These are phyloP conservation scores for Aspergillus sp. DNA, from an alignment of 2,329 filamentous ascomycete species.

Conservation along the genomic window DNA sequence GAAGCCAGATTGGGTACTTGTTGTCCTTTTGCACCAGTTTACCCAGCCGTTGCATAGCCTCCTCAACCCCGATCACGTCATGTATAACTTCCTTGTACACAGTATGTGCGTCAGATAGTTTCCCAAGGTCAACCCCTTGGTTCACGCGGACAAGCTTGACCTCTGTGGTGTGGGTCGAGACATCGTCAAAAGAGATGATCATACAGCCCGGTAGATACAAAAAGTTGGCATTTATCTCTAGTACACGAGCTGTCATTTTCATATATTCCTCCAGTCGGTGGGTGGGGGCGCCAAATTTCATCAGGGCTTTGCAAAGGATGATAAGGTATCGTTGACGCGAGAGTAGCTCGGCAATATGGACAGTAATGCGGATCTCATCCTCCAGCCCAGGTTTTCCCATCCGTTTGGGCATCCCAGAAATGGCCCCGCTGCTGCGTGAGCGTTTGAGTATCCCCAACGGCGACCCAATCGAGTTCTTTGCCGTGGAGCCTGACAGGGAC, in stretches of 20 bases:
- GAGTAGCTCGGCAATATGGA: slow-evolving; percentile 68
- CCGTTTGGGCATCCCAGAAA: slow-evolving; percentile 28
- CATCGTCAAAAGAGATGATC: slow-evolving; percentile 82
- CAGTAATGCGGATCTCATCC: slow-evolving; percentile 60
- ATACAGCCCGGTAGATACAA: slow-evolving; percentile 91
- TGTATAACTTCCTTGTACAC: slow-evolving; percentile 53
- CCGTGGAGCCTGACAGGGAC: slow-evolving; percentile 33
- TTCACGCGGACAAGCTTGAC: slow-evolving; percentile 47
- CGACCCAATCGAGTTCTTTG: slow-evolving; percentile 30
- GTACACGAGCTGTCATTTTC: slow-evolving; percentile 80
- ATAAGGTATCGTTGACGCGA: slow-evolving; percentile 81
- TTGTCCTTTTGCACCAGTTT: slow-evolving; percentile 59
- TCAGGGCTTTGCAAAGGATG: slow-evolving; percentile 81
- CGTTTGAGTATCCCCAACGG: slow-evolving; percentile 34
- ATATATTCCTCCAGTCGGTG: slow-evolving; percentile 91
- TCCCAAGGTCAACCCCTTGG: slow-evolving; percentile 48
- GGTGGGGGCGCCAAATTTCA: slow-evolving; percentile 89
- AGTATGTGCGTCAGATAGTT: slow-evolving; percentile 47
- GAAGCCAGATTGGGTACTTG: slow-evolving; percentile 56
- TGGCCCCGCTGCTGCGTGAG: slow-evolving; percentile 36
- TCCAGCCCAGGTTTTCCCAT: slow-evolving; percentile 36
- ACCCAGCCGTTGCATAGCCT: slow-evolving; percentile 47
- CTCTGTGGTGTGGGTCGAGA: slow-evolving; percentile 49
- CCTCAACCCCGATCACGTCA: slow-evolving; percentile 49
- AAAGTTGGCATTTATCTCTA: slow-evolving; percentile 89